Percentiles rank a stretch among this genome's conserved stretches.
Conservation (phyloP, 2,329 filamentous ascomycete genomes). For the Microcyclospora pomicola region DNA sequence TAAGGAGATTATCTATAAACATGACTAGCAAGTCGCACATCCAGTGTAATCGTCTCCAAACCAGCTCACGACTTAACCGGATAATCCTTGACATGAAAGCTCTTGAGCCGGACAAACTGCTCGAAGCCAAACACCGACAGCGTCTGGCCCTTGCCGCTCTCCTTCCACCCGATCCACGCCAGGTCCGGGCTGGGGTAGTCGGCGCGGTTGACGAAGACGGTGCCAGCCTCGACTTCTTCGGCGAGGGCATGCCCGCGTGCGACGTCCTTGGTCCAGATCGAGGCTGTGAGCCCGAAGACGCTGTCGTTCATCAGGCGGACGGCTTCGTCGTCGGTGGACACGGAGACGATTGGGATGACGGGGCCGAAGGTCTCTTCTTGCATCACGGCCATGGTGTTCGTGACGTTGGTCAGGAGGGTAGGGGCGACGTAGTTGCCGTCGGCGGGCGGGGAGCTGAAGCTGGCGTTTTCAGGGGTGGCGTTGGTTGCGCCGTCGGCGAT, state of each 20-base stretch:
- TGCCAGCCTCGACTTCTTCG: constrained; percentile 76
- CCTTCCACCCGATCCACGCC: constrained; percentile 73
- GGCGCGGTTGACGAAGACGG: constrained; percentile 89
- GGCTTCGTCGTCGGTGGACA: constrained; percentile 67
- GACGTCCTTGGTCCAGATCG: constrained; percentile 89
- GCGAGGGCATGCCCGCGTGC: constrained; percentile 60
- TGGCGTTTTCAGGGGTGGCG: constrained; percentile 66
- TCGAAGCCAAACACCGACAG: constrained; percentile 85
- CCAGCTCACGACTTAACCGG: constrained; percentile 18
- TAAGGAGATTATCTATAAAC: no score
- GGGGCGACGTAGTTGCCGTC: constrained; percentile 82
- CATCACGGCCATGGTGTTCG: constrained; percentile 79
- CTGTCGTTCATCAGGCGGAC: constrained; percentile 84
- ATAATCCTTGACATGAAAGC: constrained; percentile 79
- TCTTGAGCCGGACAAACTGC: constrained; percentile 93
- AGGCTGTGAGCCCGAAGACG: constrained; percentile 88
- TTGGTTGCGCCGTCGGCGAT: constrained; percentile 71
- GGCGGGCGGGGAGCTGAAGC: constrained; percentile 57
- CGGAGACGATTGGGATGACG: constrained; percentile 79
- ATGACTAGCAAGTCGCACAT: no score
- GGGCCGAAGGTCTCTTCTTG: constrained; percentile 91
- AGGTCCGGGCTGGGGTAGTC: constrained; percentile 72
- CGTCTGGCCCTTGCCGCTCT: constrained; percentile 84
- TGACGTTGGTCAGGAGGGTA: constrained; percentile 64
- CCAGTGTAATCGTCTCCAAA: no score